Base-by-base conservation (phyloP, 768 basidiomycete species). In the Pholiota molesta region DNA sequence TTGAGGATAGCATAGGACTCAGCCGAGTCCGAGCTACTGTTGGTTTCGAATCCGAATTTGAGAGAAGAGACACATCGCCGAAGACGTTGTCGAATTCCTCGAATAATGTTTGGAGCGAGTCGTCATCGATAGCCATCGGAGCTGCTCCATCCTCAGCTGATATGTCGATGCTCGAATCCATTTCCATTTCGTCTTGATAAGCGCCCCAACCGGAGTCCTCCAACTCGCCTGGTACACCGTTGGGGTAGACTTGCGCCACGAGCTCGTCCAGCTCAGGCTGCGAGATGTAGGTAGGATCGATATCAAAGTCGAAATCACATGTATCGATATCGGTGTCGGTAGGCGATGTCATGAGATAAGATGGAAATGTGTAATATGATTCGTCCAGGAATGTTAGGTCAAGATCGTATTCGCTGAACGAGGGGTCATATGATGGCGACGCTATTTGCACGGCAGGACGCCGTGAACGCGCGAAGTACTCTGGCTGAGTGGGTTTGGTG, bases 401-500 rank as follows among this genome's bases (percentile, higher is more conserved):
- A 31, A 42, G 26, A 37, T 44, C 55, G 39, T 56, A 56, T 17
- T 44, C 55, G 23, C 40, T 26, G 23, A 19, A 16, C 16, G 17
- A 42, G 42, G 56, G 28, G 14, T 35, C 29, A 33, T 42, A 28
- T 11, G 35, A 21, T 3, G 57, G 57, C 6, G 47, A 35, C 14
- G 45, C 45, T 19, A 51, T 58, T 28, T 58, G 57, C 4, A 58
- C 47, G 19, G 29, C 17, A 31, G 57, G 47, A 0, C 40, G 55
- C 26, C 33, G 56, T 7, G 42, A 35, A 6, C 57, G 57, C 45
- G 57, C 57, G 47, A 37, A 39, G 23, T 58, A 58, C 23, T 58
- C 57, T 21, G 57, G 57, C 14, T 37, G 57, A 19, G 57, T 58
- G 16, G 57, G 47, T 37, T 33, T 35, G 21, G 57, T 58, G 35